Conservation (phyloP, 352 stramenopile genomes). For the Phytopythium oedochilum region DNA sequence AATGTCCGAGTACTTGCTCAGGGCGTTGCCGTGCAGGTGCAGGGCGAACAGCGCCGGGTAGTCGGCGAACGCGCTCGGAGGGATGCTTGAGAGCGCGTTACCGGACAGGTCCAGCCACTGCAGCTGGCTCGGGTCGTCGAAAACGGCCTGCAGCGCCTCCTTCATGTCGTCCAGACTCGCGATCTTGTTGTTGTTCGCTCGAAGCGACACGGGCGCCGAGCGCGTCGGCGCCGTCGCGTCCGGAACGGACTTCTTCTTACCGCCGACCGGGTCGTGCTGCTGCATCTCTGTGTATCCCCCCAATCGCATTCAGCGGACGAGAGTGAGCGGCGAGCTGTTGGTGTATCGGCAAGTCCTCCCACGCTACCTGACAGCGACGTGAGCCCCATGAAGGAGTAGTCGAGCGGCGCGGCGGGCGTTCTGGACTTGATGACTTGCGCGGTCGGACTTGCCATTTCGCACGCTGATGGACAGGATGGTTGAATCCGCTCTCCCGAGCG, state of each 20-base stretch:
- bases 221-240: slow-evolving; percentile 8
- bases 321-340: background rate
- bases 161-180: slow-evolving; percentile 43
- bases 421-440: slow-evolving; percentile 2
- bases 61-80: slow-evolving; percentile 27
- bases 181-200: slow-evolving; percentile 70
- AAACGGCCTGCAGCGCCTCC: slow-evolving; percentile 39
- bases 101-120: slow-evolving; percentile 70
- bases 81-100: slow-evolving; percentile 37
- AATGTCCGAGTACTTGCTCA: slow-evolving; percentile 60
- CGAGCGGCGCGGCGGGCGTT: slow-evolving; percentile 23
- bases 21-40: slow-evolving; percentile 69
- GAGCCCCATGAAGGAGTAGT: slow-evolving; percentile 76
- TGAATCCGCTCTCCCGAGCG: no score
- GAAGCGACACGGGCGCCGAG: slow-evolving; percentile 29
- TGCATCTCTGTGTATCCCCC: slow-evolving; percentile 34
- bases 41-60: slow-evolving; percentile 58
- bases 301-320: background rate
- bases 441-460: slow-evolving; percentile 3
- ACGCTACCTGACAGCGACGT: slow-evolving; percentile 34
- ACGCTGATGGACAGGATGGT: background rate
- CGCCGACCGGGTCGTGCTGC: slow-evolving; percentile 47
- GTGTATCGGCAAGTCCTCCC: background rate
- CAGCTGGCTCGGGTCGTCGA: slow-evolving; percentile 36
- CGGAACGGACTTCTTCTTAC: slow-evolving; percentile 36